Percentiles rank a stretch among this genome's conserved stretches.
Evolutionary conservation across 768 basidiomycete species (phyloP).

Genomic region (Trametes cingulata): DNA sequence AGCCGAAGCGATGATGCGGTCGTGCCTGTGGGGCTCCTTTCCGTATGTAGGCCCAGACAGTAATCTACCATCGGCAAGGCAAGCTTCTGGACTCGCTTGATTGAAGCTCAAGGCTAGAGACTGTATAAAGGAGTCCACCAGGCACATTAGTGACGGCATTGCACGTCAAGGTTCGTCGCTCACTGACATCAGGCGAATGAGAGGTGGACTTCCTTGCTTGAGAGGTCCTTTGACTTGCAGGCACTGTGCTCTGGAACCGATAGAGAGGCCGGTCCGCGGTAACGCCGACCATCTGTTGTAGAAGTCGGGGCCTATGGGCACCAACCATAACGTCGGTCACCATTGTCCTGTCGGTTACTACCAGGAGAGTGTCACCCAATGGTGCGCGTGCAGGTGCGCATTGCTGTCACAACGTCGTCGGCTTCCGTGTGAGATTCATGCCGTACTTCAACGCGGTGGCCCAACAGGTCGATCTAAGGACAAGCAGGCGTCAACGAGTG

Average conservation of each 20-base stretch:
- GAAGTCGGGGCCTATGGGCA: background rate
- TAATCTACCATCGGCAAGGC: no score
- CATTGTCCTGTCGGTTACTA: no score
- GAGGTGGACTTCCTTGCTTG: background rate
- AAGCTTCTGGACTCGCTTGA: background rate
- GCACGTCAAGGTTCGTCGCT: background rate
- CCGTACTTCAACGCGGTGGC: background rate
- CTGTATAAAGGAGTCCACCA: background rate
- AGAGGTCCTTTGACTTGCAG: background rate
- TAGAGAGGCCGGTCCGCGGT: background rate
- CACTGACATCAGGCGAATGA: background rate
- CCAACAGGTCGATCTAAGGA: background rate
- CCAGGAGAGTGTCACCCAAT: no score
- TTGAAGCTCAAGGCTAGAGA: background rate
- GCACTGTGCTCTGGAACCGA: background rate
- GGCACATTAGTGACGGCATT: background rate
- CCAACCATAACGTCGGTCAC: no score
- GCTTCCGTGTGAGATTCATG: no score
- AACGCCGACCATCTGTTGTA: background rate
- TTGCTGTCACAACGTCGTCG: no score
- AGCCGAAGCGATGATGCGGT: background rate
- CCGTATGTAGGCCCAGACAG: background rate
- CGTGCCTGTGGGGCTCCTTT: background rate
- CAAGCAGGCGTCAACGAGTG: background rate
- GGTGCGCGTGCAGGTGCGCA: no score